A percentile compares a stretch with the other conserved stretches of the same genome.
phyloP scores from a whole-genome alignment of 228 moss, liverwort and hornwort species.

The Sphagnum magellanicum region DNA sequence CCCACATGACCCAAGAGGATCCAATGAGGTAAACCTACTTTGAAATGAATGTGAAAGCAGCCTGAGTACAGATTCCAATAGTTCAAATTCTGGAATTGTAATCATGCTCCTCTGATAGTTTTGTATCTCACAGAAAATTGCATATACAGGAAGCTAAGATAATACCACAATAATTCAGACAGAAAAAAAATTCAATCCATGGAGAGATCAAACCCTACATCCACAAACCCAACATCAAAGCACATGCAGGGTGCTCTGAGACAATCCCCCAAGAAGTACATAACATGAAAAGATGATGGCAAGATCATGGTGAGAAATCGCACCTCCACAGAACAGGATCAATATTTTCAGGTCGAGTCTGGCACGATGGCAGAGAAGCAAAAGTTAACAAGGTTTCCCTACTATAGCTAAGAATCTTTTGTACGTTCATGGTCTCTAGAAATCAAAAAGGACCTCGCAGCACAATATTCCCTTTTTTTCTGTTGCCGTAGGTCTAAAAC shows the following conservation, averaged over 20 bases:
- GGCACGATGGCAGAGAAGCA: constrained; percentile 74
- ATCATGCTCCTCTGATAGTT: neutral
- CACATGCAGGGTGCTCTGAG: neutral
- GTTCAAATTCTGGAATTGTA: too few relatives aligned
- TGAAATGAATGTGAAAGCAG: too few relatives aligned
- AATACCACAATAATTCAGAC: too few relatives aligned
- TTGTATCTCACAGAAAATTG: neutral
- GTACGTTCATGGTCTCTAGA: constrained; percentile 16
- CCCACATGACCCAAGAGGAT: too few relatives aligned
- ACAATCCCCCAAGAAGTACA: neutral
- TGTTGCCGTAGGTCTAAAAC: too few relatives aligned
- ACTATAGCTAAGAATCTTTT: constrained; percentile 63
- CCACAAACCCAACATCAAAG: neutral
- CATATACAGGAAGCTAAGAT: neutral
- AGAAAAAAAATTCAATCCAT: neutral
- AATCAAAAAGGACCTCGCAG: too few relatives aligned
- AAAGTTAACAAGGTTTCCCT: constrained; percentile 72
- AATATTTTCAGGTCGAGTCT: constrained; percentile 74
- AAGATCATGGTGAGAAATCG: neutral
- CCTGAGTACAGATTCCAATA: too few relatives aligned
- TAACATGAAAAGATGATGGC: neutral
- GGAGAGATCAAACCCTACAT: neutral
- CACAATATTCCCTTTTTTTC: too few relatives aligned
- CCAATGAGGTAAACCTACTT: too few relatives aligned
- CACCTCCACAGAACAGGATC: constrained; percentile 94